A percentile compares a stretch with the other conserved stretches of the same genome.
phyloP scores from a whole-genome alignment of 83 land plant genomes.

The Thuja plicata region DNA sequence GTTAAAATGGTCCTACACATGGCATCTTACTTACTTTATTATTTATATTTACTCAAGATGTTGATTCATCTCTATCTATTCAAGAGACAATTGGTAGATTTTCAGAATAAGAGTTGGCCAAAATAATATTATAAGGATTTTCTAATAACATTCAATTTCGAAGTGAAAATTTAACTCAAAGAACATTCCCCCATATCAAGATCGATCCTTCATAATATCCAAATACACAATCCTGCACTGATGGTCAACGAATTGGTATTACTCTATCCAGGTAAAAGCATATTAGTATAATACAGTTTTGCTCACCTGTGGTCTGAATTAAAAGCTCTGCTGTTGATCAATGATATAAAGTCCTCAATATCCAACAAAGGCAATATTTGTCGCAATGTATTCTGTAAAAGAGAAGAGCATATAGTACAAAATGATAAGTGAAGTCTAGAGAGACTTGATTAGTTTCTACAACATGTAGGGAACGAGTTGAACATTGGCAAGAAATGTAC shows the following conservation, averaged over 20 bases:
- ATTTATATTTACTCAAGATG: neutral
- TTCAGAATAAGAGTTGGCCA: neutral
- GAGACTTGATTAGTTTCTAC: neutral
- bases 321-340: slow-evolving; percentile 3
- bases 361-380: slow-evolving; percentile 13
- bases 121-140: neutral
- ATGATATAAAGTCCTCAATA: neutral
- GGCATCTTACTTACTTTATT: neutral
- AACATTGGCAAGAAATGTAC: slow-evolving; percentile 19
- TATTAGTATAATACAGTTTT: neutral
- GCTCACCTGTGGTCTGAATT: slow-evolving; percentile 12
- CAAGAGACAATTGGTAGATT: neutral
- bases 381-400: slow-evolving; percentile 7
- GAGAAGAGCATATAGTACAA: neutral
- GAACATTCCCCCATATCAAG: neutral
- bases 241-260: neutral
- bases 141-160: neutral
- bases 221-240: neutral
- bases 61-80: neutral
- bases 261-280: neutral
- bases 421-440: neutral
- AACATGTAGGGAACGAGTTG: neutral
- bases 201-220: no score
- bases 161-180: neutral
- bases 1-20: neutral